These are phyloP conservation scores for Vitis labrusca DNA, from an alignment of 164 flowering plant genomes.

Conservation along the genomic window DNA sequence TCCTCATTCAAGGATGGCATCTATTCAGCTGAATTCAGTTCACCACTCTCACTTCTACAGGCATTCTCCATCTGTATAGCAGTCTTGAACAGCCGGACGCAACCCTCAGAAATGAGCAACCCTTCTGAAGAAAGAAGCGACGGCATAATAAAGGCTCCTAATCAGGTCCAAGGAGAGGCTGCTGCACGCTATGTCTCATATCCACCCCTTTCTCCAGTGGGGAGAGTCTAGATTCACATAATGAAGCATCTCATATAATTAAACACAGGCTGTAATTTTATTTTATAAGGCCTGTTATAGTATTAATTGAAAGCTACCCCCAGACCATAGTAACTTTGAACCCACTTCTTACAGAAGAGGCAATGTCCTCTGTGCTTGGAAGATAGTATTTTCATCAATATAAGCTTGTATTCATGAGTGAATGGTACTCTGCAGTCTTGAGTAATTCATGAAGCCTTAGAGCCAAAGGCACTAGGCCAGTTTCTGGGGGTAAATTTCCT, in stretches of 20 bases:
- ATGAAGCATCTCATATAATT: not conserved
- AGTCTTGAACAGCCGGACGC: conserved; percentile 23
- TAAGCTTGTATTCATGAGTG: conserved; percentile 20
- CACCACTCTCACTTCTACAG: conserved; percentile 39
- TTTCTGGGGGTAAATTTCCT: not conserved
- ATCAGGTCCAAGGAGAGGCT: conserved; percentile 13
- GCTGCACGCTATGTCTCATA: conserved; percentile 30
- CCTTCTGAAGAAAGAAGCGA: conserved; percentile 20
- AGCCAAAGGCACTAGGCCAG: no score
- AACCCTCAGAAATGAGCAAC: conserved; percentile 8
- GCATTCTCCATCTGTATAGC: conserved; percentile 47
- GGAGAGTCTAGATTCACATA: conserved; percentile 27
- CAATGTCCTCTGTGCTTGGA: conserved; percentile 2
- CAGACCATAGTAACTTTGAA: no score
- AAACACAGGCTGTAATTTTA: not conserved
- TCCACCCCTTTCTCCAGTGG: conserved; percentile 41
- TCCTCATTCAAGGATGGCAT: conserved; percentile 37
- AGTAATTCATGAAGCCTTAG: no score
- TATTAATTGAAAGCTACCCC: no score
- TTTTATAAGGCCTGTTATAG: no score
- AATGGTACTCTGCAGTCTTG: not conserved
- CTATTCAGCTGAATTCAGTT: conserved; percentile 36
- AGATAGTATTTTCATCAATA: not conserved
- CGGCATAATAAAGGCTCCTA: conserved; percentile 5
- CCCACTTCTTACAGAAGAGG: not conserved